phyloP scores from a whole-genome alignment of 2,329 filamentous ascomycete species.

The Ramularia endophylla region DNA sequence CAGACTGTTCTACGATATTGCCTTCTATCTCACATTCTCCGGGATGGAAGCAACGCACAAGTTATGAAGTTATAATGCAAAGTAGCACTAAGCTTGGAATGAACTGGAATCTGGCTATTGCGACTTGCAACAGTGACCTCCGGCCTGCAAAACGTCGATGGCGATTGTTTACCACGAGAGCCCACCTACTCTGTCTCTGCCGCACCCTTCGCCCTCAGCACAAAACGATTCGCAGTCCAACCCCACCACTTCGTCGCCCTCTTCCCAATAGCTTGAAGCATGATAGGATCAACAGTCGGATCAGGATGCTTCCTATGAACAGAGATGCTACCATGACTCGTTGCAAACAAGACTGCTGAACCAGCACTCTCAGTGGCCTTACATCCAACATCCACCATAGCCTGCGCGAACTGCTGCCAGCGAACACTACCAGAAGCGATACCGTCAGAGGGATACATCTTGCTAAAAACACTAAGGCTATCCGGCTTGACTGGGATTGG shows the following conservation, averaged over 20 bases:
- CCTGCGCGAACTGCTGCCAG: constrained; percentile 4
- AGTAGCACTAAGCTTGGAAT: no score
- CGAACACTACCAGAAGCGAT: not conserved
- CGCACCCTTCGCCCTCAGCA: constrained; percentile 7
- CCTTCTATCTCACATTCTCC: constrained; percentile 50
- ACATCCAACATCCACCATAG: constrained; percentile 2
- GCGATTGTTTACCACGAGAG: no score
- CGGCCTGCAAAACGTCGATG: no score
- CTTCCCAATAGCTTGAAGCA: constrained; percentile 26
- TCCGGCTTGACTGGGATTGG: constrained; percentile 2
- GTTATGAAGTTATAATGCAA: no score
- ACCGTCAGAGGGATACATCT: constrained; percentile 1
- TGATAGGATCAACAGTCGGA: constrained; percentile 22
- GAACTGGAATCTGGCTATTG: no score
- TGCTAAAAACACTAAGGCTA: constrained; percentile 2
- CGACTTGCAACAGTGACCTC: no score
- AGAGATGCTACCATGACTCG: not conserved
- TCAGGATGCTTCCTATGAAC: constrained; percentile 30
- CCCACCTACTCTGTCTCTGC: no score
- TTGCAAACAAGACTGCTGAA: constrained; percentile 3
- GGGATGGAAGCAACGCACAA: no score
- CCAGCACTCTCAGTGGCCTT: not conserved
- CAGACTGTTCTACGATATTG: constrained; percentile 50
- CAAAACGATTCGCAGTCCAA: constrained; percentile 21
- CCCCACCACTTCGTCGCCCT: constrained; percentile 29